Evolutionary conservation across 257 asterid species (phyloP), one percentile per base, ranked within the genome.

Genomic region (Solanum chiquidenum): DNA sequence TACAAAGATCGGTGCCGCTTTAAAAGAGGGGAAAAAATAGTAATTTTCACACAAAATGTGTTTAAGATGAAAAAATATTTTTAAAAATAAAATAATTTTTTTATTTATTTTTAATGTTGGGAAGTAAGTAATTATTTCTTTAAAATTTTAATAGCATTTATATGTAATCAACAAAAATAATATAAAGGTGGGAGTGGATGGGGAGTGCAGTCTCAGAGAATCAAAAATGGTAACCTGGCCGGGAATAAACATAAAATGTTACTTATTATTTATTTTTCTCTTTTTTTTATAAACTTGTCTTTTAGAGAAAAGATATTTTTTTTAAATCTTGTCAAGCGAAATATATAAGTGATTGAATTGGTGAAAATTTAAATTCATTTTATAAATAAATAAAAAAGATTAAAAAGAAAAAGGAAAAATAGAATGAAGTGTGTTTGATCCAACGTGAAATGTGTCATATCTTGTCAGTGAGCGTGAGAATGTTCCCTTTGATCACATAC

Each of bases 381-480:
- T 7, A 55, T 18, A 52, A 52, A 72, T 31, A 18, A 72, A 72
- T 31, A 18, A 18, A 34, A 33, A 34, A 7, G 7, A 25, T 12
- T 13, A n/a, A 40, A 42, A 34, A 42, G 4, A 49, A 46, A 64
- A 62, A 60, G 69, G n/a, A 1, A 46, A 80, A 35, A 21, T 27
- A 16, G 12, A 44, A 82, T n/a, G 64, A 88, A 37, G 35, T 52
- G 40, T 38, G 87, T 86, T 84, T 83, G 92, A 87, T 90, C 92
- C 92, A 75, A 87, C 44, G 35, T 58, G 80, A 49, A 44, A 25
- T 86, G 86, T 33, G 84, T 37, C 77, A 88, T 83, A 16, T 49
- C 33, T 66, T 90, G 93, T 87, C 92, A 88, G 91, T 40, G 73
- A 77, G 91, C 91, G 91, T 86, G 90, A 89, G 91, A 91, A 90